A percentile compares a stretch with the other conserved stretches of the same genome.
These are phyloP conservation scores for Backusella tuberculispora DNA, from an alignment of 192 early-diverging fungal genomes.

Conservation along the genomic window DNA sequence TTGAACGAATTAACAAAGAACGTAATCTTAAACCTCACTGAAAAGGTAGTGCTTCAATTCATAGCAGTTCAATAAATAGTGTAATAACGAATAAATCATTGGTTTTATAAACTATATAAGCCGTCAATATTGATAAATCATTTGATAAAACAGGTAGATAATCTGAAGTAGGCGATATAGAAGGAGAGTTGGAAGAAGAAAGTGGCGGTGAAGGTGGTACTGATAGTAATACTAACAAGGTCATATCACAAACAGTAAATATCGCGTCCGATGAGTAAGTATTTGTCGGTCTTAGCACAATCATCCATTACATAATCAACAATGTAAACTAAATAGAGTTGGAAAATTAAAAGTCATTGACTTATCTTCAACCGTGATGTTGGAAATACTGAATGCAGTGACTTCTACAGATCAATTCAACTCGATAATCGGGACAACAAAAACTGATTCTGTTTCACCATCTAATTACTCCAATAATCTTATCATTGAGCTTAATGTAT, in stretches of 20 bases:
- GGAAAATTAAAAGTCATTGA: background rate
- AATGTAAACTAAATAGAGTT: background rate
- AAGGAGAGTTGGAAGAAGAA: background rate
- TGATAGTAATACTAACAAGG: too few relatives aligned
- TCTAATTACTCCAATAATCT: background rate
- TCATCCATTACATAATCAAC: too few relatives aligned
- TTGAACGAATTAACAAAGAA: background rate
- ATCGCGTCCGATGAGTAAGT: too few relatives aligned
- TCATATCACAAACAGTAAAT: too few relatives aligned
- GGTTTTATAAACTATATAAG: conserved; percentile 1
- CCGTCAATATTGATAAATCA: background rate
- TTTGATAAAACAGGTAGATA: background rate
- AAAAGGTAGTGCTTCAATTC: conserved; percentile 1
- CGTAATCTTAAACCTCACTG: background rate
- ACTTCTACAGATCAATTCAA: background rate
- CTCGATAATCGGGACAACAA: background rate
- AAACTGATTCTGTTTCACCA: background rate
- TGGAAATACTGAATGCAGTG: background rate
- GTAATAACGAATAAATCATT: too few relatives aligned
- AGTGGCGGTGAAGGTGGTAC: background rate
- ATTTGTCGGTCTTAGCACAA: too few relatives aligned
- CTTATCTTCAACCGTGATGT: background rate
- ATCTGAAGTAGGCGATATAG: background rate
- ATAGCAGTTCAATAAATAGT: conserved; percentile 15
- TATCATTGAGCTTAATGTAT: background rate